A percentile compares a stretch with the other conserved stretches of the same genome.
Conservation (phyloP, 257 asterid species). For the Voacanga thouarsii region DNA sequence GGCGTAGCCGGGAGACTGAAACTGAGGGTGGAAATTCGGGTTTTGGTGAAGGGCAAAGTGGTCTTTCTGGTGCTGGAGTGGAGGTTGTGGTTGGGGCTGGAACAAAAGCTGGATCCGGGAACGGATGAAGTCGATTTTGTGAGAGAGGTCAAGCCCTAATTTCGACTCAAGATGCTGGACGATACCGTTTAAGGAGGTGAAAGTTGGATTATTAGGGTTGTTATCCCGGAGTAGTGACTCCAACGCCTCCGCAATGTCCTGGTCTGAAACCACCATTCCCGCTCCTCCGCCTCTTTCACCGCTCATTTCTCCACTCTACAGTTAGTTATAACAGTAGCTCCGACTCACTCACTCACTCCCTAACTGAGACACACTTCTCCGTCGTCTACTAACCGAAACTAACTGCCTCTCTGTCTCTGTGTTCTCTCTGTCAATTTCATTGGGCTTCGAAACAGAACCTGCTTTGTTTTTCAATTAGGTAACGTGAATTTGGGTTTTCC, state of each 20-base stretch:
- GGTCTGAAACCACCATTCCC: conserved; percentile 52
- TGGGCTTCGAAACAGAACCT: no score
- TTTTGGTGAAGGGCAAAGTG: conserved; percentile 38
- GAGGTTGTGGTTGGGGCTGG: conserved; percentile 21
- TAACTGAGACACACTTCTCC: not conserved
- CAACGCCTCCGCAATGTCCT: conserved; percentile 60
- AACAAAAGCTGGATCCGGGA: conserved; percentile 58
- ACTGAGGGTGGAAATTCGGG: conserved; percentile 37
- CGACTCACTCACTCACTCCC: not conserved
- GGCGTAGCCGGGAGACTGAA: conserved; percentile 30
- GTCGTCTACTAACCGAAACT: conserved; percentile 21
- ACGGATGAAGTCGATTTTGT: conserved; percentile 60
- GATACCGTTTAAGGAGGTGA: conserved; percentile 49
- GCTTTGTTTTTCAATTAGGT: no score
- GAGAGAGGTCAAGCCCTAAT: conserved; percentile 50
- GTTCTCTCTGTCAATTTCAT: not conserved
- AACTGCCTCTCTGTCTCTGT: conserved; percentile 16
- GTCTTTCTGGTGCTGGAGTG: conserved; percentile 29
- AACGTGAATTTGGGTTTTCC: no score
- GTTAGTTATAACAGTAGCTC: conserved; percentile 12
- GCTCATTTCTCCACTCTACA: conserved; percentile 24
- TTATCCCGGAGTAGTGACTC: conserved; percentile 48
- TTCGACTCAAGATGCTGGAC: conserved; percentile 64
- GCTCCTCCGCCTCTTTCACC: conserved; percentile 38
- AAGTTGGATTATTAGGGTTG: conserved; percentile 29